Percentiles rank a stretch among this genome's conserved stretches.
Conservation (phyloP, 176 grass and related monocot species). For the bread wheat (Triticum aestivum) region IWGSC_CS_RefSeq_v2.1 NC_057797.1:614493246-614493745, state of each 20-base stretch:
- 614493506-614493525: constrained; percentile 24
- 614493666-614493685: background rate
- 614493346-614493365: background rate
- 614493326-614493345: background rate
- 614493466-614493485: background rate
- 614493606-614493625: background rate
- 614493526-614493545: constrained; percentile 29
- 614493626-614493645: too few species aligned
- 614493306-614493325: background rate
- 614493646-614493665: background rate
- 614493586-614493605: background rate
- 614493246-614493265: background rate
- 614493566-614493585: background rate
- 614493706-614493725: background rate
- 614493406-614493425: background rate
- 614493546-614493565: background rate
- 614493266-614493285: background rate
- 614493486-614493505: background rate
- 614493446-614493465: background rate
- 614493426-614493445: background rate
- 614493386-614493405: background rate
- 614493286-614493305: background rate
- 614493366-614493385: constrained; percentile 18
- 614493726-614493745: background rate
- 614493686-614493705: background rate